These are phyloP conservation scores for Pichia sp. DNA, from an alignment of 1,139 yeast genomes.

Conservation along the genomic window DNA sequence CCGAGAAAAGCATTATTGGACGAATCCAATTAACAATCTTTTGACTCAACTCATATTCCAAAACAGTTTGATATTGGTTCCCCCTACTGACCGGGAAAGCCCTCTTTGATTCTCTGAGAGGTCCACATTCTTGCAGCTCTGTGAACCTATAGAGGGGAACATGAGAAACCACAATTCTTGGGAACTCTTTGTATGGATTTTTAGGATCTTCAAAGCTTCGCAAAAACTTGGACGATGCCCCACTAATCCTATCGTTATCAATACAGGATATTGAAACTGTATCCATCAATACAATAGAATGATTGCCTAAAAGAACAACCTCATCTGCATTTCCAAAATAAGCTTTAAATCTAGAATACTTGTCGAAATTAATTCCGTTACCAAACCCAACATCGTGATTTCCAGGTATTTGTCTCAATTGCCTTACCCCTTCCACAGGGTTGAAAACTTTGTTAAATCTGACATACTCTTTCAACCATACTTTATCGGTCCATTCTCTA, in stretches of 20 bases:
- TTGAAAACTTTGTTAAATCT: slow-evolving; percentile 67
- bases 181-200: slow-evolving; percentile 37
- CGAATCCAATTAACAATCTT: slow-evolving; percentile 50
- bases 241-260: slow-evolving; percentile 38
- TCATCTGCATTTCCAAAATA: slow-evolving; percentile 70
- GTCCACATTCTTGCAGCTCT: slow-evolving; percentile 57
- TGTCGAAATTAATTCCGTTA: slow-evolving; percentile 49
- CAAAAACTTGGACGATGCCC: slow-evolving; percentile 41
- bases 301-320: slow-evolving; percentile 60
- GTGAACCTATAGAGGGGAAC: slow-evolving; percentile 70
- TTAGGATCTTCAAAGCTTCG: slow-evolving; percentile 28
- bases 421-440: slow-evolving; percentile 39
- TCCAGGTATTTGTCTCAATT: slow-evolving; percentile 66
- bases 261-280: slow-evolving; percentile 70
- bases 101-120: slow-evolving; percentile 56
- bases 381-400: slow-evolving; percentile 97
- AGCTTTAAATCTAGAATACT: slow-evolving; percentile 58
- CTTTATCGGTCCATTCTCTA: slow-evolving; percentile 69
- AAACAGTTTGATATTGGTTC: slow-evolving; percentile 71
- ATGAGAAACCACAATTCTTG: slow-evolving; percentile 71
- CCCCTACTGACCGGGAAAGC: slow-evolving; percentile 70
- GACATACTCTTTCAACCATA: slow-evolving; percentile 69
- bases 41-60: slow-evolving; percentile 54
- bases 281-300: slow-evolving; percentile 72
- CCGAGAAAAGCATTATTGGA: slow-evolving; percentile 75